Percentiles rank a stretch among this genome's conserved stretches.
These are phyloP conservation scores for Pyrenophora seminiperda DNA, from an alignment of 2,329 filamentous ascomycete genomes.

Conservation along the genomic window DNA sequence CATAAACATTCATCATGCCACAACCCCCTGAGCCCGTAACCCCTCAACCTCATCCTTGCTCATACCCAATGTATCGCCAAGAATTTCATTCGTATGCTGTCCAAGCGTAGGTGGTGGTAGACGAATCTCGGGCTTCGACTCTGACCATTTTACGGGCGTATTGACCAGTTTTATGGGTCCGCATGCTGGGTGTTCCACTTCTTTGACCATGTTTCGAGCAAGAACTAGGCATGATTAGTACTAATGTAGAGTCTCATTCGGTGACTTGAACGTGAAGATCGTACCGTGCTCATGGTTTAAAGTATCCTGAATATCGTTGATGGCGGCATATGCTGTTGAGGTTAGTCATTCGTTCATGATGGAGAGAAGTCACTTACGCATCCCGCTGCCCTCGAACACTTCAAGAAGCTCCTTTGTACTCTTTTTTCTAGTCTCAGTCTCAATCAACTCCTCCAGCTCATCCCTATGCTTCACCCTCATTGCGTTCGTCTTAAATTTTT, in stretches of 20 bases:
- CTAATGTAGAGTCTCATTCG: neutral
- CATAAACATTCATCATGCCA: slow-evolving; percentile 33
- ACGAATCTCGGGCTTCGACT: slow-evolving; percentile 76
- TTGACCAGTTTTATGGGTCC: slow-evolving; percentile 90
- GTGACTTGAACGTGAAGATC: slow-evolving; percentile 20
- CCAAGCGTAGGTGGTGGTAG: slow-evolving; percentile 80
- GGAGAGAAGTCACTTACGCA: slow-evolving; percentile 59
- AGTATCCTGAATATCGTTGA: slow-evolving; percentile 89
- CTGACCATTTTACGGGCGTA: slow-evolving; percentile 91
- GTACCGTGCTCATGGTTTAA: slow-evolving; percentile 82
- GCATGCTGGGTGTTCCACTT: slow-evolving; percentile 81
- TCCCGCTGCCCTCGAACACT: slow-evolving; percentile 83
- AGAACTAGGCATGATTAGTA: slow-evolving; percentile 52
- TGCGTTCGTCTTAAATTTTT: slow-evolving; percentile 63
- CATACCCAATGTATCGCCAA: slow-evolving; percentile 40
- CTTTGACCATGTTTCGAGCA: slow-evolving; percentile 86
- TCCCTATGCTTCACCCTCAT: slow-evolving; percentile 70
- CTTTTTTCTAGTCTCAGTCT: slow-evolving; percentile 72
- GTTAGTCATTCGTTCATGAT: slow-evolving; percentile 10
- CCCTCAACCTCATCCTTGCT: slow-evolving; percentile 37
- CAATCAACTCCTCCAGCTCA: slow-evolving; percentile 78
- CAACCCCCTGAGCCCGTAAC: slow-evolving; percentile 43
- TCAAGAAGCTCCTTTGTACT: slow-evolving; percentile 89
- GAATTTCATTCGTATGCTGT: slow-evolving; percentile 48
- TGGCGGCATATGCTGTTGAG: slow-evolving; percentile 72